Evolutionary conservation across 208 protist genomes (phyloP).

Genomic region (Trichomonas vaginalis): DNA sequence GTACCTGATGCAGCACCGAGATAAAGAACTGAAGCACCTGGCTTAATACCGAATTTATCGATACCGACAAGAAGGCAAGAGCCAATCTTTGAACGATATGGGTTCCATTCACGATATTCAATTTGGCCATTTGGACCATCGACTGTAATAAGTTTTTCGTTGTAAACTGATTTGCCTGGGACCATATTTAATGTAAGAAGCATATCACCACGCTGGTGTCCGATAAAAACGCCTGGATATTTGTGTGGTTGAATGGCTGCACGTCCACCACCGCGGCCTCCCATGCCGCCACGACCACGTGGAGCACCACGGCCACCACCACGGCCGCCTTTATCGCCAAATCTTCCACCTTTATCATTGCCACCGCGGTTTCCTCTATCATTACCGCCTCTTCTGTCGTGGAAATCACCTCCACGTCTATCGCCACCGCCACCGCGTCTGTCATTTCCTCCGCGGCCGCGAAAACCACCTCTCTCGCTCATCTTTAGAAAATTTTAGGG

Average conservation of each 20-base stretch:
- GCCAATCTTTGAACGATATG: conserved; percentile 97
- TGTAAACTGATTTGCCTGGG: conserved; percentile 94
- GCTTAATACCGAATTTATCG: conserved; percentile 86
- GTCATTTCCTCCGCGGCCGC: background rate
- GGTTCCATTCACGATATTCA: conserved; percentile 99
- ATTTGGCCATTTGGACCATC: conserved; percentile 47
- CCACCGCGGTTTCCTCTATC: conserved; percentile 44
- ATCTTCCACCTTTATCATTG: background rate
- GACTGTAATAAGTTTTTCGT: conserved; percentile 62
- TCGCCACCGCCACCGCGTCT: background rate
- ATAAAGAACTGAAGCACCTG: conserved; percentile 96
- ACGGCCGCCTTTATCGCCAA: background rate
- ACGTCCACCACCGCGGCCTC: conserved; percentile 59
- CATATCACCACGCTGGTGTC: conserved; percentile 86
- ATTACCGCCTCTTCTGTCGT: conserved; percentile 37
- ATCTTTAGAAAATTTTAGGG: background rate
- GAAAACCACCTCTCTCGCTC: background rate
- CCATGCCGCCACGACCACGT: conserved; percentile 41
- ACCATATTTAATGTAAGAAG: conserved; percentile 91
- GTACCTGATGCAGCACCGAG: conserved; percentile 99
- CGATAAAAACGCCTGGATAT: conserved; percentile 90
- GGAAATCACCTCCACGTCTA: conserved; percentile 27
- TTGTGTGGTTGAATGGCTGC: conserved; percentile 87
- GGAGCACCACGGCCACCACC: background rate
- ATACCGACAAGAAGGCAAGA: conserved; percentile 91